Evolutionary conservation across 495 filamentous ascomycete species (phyloP).

Genomic region (Hypoxylon rickii): DNA sequence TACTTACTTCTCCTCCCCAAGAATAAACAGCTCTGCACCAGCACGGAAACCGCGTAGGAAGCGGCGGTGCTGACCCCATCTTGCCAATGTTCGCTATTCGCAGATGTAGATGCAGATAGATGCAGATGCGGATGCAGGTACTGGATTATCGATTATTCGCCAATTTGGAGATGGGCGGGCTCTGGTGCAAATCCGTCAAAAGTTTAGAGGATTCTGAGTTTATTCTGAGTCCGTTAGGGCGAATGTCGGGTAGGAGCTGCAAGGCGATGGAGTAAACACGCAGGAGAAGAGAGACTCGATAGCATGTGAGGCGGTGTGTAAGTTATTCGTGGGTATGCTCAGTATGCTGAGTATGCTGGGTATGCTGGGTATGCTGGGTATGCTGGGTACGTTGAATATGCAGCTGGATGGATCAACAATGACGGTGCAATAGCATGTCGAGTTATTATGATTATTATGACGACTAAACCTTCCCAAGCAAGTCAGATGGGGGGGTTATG

Average conservation of each 20-base stretch:
- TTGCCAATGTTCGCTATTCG: slow-evolving; percentile 28
- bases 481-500: slow-evolving; percentile 4
- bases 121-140: too few relatives aligned
- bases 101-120: too few relatives aligned
- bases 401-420: slow-evolving; percentile 29
- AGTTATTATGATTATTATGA: slow-evolving; percentile 31
- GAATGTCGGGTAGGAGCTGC: slow-evolving; percentile 25
- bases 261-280: slow-evolving; percentile 33
- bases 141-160: too few relatives aligned
- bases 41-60: slow-evolving; percentile 90
- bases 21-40: slow-evolving; percentile 96
- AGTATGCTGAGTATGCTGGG: too few relatives aligned
- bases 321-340: slow-evolving; percentile 24
- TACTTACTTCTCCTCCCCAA: slow-evolving; percentile 90
- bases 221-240: slow-evolving; percentile 23
- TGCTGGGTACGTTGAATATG: too few relatives aligned
- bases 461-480: slow-evolving; percentile 17
- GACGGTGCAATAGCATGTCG: slow-evolving; percentile 18
- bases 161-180: too few relatives aligned
- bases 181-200: slow-evolving; percentile 16
- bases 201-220: slow-evolving; percentile 10
- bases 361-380: too few relatives aligned
- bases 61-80: slow-evolving; percentile 60
- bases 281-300: slow-evolving; percentile 8
- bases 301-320: slow-evolving; percentile 32